Conservation (phyloP, 306 rosid genomes). For the Cicer pinnatifidum region DNA sequence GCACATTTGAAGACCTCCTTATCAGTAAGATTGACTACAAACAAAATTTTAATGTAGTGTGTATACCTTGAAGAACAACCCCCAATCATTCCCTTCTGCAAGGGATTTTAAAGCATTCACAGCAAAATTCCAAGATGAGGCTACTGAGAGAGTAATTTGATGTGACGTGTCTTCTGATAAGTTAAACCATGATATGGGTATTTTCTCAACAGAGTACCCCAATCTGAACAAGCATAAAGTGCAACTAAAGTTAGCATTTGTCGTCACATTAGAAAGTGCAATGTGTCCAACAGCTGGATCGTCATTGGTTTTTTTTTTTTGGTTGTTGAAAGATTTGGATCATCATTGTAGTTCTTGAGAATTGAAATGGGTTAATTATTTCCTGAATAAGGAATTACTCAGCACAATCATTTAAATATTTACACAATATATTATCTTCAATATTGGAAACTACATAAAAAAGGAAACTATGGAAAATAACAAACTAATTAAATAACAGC, state of each 20-base stretch:
- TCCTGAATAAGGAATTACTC: background rate
- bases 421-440: background rate
- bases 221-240: conserved; percentile 59
- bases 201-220: conserved; percentile 80
- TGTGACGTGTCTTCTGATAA: conserved; percentile 73
- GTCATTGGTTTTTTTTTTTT: background rate
- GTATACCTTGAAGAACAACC: conserved; percentile 70
- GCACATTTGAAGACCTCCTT: background rate
- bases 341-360: conserved; percentile 23
- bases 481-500: background rate
- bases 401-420: background rate
- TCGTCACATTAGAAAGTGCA: conserved; percentile 35
- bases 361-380: background rate
- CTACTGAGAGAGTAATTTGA: conserved; percentile 56
- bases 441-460: background rate
- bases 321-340: background rate
- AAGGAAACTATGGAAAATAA: background rate
- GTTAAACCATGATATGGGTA: conserved; percentile 71
- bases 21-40: background rate
- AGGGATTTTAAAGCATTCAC: conserved; percentile 68
- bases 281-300: conserved; percentile 42
- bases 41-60: conserved; percentile 14
- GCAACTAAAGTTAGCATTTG: conserved; percentile 38
- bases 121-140: conserved; percentile 74
- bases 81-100: conserved; percentile 69